Evolutionary conservation across 192 early-diverging fungal species (phyloP).

Genomic region (Coemansia sp.): DNA sequence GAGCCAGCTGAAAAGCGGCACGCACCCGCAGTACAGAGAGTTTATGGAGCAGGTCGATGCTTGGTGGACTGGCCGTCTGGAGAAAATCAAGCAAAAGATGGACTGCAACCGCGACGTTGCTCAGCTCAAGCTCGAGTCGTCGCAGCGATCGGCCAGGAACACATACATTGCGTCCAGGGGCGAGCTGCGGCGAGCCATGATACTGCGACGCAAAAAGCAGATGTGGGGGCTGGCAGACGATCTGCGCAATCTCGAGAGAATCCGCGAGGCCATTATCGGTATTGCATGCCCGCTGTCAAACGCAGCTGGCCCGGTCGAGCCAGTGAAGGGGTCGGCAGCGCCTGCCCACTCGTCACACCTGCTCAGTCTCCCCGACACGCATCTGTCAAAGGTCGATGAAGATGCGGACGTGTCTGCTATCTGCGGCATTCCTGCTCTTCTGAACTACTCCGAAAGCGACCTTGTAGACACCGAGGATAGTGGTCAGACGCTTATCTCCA

Average conservation of each 20-base stretch:
- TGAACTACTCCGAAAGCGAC: conserved; percentile 30
- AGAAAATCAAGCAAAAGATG: conserved; percentile 32
- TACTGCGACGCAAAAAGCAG: conserved; percentile 27
- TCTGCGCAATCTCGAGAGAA: conserved; percentile 35
- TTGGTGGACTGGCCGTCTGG: conserved; percentile 39
- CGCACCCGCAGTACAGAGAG: conserved; percentile 46
- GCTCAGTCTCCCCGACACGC: conserved; percentile 28
- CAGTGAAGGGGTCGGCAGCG: conserved; percentile 13
- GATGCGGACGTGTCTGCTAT: conserved; percentile 36
- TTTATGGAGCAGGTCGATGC: conserved; percentile 37
- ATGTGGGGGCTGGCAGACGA: conserved; percentile 44
- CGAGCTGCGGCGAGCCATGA: conserved; percentile 39
- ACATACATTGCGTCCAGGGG: conserved; percentile 23
- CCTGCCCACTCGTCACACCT: conserved; percentile 27
- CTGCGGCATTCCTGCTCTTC: conserved; percentile 43
- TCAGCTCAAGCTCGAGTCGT: conserved; percentile 17
- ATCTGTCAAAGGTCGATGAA: conserved; percentile 22
- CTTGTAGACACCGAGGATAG: conserved; percentile 9
- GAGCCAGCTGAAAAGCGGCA: conserved; percentile 41
- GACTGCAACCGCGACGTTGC: conserved; percentile 23
- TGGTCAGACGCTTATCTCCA: background rate
- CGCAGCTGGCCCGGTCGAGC: background rate
- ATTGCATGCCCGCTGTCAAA: conserved; percentile 33
- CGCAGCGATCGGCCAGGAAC: conserved; percentile 12
- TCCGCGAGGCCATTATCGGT: conserved; percentile 30